These are phyloP conservation scores for Macrolepiota albuminosa DNA, from an alignment of 768 basidiomycete genomes.

Conservation along the genomic window DNA sequence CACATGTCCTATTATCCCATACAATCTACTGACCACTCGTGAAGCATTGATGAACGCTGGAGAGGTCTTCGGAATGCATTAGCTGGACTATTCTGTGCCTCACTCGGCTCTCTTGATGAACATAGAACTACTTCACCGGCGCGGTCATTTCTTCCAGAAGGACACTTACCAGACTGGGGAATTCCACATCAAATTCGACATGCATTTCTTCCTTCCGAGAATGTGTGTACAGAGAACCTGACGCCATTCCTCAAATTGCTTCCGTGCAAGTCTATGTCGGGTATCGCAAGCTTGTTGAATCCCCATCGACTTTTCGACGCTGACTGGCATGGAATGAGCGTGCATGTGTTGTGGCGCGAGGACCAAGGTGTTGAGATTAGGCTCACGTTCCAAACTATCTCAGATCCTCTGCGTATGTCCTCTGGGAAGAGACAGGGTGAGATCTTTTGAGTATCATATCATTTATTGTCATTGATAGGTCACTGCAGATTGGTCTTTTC, in stretches of 20 bases:
- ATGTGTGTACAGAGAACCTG: constrained; percentile 96
- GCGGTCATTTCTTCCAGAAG: constrained; percentile 58
- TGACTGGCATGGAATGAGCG: constrained; percentile 85
- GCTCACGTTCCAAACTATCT: constrained; percentile 70
- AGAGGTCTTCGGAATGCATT: constrained; percentile 81
- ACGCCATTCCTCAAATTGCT: constrained; percentile 94
- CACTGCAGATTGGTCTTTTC: constrained; percentile 67
- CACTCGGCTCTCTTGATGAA: constrained; percentile 73
- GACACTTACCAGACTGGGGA: constrained; percentile 45
- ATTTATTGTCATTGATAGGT: constrained; percentile 1
- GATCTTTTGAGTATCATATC: constrained; percentile 3
- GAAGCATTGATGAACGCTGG: constrained; percentile 77
- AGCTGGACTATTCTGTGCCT: constrained; percentile 93
- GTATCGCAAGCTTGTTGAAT: constrained; percentile 78
- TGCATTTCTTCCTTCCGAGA: constrained; percentile 74
- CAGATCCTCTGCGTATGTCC: constrained; percentile 65
- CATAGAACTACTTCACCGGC: constrained; percentile 68
- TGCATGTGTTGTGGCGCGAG: constrained; percentile 67
- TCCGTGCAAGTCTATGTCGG: constrained; percentile 87
- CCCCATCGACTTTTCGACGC: constrained; percentile 85
- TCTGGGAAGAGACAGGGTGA: constrained; percentile 52
- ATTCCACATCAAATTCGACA: constrained; percentile 59
- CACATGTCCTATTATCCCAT: neutral
- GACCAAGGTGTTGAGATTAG: constrained; percentile 57
- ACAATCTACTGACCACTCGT: neutral